Base-by-base conservation (phyloP, 495 filamentous ascomycete genomes). In the Cladorrhinum samala region DNA sequence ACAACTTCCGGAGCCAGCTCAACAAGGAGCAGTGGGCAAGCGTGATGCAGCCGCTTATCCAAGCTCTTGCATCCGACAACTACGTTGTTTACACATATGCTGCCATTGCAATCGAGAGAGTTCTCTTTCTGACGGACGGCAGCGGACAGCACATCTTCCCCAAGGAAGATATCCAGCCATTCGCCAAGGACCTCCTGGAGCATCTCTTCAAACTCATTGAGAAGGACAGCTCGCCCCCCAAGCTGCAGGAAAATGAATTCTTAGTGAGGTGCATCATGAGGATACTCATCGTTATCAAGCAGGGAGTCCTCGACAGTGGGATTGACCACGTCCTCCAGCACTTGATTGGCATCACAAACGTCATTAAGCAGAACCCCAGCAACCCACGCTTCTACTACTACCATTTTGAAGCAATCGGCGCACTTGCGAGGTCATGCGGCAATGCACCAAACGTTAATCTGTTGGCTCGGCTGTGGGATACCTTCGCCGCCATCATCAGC, bases 331-430 rank as follows among this genome's bases (percentile, higher is more conserved):
- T 95, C 14, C 72, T 97, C 13, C 70, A 78, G 23, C 86, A 92
- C 64, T 73, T 97, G 49, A 82, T 93, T 60, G 85, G 77, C 52
- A 95, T 99, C 60, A 95, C 89, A 5, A 80, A 84, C 55, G 82
- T 93, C 57, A 97, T 95, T 66, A 83, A 87, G 60, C 76, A 82
- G 54, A 99, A 99, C 68, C 94, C 94, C 2, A 95, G 89, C 70
- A 99, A 99, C 69, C 94, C 94, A 1, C 80, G 91, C 14, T 99
- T 99, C 70, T 95, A 95, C 70, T 96, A 99, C 71, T 99, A 90
- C 69, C 89, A 94, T 65, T 99, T 99, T 52, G 94, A 99, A 69
- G 85, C 87, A 1, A 68, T 97, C 42, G 94, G 93, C n/a, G 91
- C 93, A n/a, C 80, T 99, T 43, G 89, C 97, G 52, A 77, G 85